Base-by-base conservation (phyloP, 164 flowering plant genomes). In the Tinospora cordifolia region DNA sequence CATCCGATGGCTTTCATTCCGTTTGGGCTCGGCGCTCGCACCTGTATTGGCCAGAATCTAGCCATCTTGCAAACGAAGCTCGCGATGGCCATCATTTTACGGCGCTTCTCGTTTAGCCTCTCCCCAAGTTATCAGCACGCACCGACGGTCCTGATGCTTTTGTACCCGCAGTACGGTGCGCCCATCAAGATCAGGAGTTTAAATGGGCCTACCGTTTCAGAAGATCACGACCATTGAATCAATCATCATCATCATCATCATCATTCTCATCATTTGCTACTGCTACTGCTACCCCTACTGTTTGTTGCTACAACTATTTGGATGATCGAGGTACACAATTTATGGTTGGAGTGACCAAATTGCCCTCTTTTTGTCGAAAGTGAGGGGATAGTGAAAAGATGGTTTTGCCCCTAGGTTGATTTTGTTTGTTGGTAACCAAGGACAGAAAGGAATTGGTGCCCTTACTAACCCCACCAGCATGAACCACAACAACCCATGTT, bases 1-100 rank as follows among this genome's bases (percentile, higher is more conserved):
- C 93, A 90, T 72, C 94, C 92, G 1, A 76, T 86, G 85, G 90
- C 92, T 2, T 92, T 87, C 79, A 85, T 94, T n/a, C 99, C 99
- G 0, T 94, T 94, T 62, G 97, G 97, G 1, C 82, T 89, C 1
- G 99, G 99, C 3, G 87, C 84, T 6, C 88, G 99, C 3, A 87
- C 83, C 0, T 94, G 99, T 76, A 84, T 94, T 11, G 99, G 99
- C 0, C 97, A 90, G 69, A 92, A 89, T 62, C 80, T 94, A 4
- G 99, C 99, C 11, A 77, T 87, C 3, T 57, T 94, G 63, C 91
- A 92, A 49, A 88, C 97, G 0, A 94, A 92, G 63, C 65, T 94
- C 2, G 83, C 87, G 1, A 78, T 94, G 0, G 83, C 96, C 2
- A 78, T 87, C 49, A 78, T 92, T 21, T 71, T 92, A 6, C 92